Conservation (phyloP, 495 filamentous ascomycete genomes). For the Aspergillus homomorphus region DNA sequence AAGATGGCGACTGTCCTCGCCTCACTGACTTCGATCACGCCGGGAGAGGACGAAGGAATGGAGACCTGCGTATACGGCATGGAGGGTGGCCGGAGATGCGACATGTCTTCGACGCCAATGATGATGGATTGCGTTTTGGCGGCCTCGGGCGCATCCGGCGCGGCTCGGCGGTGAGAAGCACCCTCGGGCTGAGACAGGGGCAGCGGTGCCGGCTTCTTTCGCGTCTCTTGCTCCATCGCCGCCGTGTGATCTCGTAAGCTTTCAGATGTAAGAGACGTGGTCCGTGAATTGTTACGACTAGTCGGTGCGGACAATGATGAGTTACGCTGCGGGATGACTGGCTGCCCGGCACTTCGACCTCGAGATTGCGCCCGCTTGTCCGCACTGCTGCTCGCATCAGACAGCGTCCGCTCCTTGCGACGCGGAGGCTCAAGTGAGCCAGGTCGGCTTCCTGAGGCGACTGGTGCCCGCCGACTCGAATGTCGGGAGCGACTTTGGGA, state of each 20-base stretch:
- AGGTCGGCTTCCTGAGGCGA: conserved; percentile 29
- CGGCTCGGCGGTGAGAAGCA: not conserved
- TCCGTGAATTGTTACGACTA: conserved; percentile 62
- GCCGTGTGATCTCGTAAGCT: conserved; percentile 60
- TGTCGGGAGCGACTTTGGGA: conserved; percentile 34
- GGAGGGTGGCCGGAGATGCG: conserved; percentile 43
- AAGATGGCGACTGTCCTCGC: conserved; percentile 80
- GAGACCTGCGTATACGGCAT: conserved; percentile 46
- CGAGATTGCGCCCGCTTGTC: conserved; percentile 26
- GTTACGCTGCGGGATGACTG: conserved; percentile 57
- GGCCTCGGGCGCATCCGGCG: conserved; percentile 15
- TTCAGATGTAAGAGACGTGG: conserved; percentile 63
- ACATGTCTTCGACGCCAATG: conserved; percentile 34
- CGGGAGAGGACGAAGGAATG: conserved; percentile 49
- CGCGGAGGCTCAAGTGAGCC: conserved; percentile 33
- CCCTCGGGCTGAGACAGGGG: conserved; percentile 18
- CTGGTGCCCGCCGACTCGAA: conserved; percentile 34
- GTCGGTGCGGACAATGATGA: conserved; percentile 71
- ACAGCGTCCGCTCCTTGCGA: conserved; percentile 37
- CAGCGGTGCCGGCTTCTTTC: conserved; percentile 23
- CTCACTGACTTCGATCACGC: conserved; percentile 59
- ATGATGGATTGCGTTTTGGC: conserved; percentile 29
- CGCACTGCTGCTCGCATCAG: conserved; percentile 34
- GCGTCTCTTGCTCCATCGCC: conserved; percentile 35
- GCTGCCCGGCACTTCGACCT: conserved; percentile 36